Conservation (phyloP, 768 basidiomycete species). For the Boletus coccyginus region DNA sequence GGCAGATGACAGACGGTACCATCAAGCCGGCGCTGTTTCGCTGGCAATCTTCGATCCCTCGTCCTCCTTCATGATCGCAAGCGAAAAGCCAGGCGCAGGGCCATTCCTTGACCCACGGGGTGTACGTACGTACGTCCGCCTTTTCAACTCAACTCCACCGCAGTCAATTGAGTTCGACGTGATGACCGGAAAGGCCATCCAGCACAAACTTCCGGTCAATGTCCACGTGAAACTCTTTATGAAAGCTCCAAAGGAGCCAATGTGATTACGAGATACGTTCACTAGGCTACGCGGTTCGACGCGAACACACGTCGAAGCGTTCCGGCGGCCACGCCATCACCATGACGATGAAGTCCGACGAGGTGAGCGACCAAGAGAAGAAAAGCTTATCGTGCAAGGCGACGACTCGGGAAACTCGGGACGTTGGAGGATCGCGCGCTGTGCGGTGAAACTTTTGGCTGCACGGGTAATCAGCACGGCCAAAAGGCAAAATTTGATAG, state of each 20-base stretch:
- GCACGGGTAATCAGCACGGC: background rate
- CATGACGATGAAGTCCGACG: background rate
- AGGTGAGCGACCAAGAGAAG: background rate
- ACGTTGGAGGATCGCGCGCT: background rate
- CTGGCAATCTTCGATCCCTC: background rate
- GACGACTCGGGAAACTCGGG: background rate
- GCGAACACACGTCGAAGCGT: background rate
- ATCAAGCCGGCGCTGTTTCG: background rate
- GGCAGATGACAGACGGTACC: background rate
- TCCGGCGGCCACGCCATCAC: background rate
- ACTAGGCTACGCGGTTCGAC: background rate
- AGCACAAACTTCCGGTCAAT: background rate
- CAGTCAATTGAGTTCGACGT: background rate
- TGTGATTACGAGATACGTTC: background rate
- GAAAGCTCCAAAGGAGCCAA: background rate
- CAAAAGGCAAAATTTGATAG: background rate
- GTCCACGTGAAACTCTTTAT: background rate
- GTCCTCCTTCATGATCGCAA: background rate
- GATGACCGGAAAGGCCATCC: background rate
- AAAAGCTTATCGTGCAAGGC: background rate
- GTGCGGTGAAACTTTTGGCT: background rate
- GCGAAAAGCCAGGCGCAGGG: background rate
- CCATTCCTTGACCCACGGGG: background rate
- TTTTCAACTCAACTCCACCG: background rate
- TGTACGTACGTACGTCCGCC: background rate